phyloP scores from a whole-genome alignment of 2,329 filamentous ascomycete genomes.

The Penicillium nordicum region DNA sequence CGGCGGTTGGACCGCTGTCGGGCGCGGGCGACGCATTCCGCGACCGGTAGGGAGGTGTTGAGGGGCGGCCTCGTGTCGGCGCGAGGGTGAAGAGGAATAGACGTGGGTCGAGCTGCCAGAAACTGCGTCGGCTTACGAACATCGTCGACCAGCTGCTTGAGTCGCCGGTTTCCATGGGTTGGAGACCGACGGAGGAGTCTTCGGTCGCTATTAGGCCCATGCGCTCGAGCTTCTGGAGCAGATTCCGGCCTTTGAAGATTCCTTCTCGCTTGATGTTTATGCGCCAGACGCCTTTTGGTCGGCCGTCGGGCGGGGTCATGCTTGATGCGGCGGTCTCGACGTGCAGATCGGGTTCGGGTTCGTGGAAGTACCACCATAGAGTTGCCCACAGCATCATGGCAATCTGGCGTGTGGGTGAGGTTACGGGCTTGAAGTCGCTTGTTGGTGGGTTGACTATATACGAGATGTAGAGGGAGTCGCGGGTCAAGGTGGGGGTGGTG shows the following conservation, averaged over 20 bases:
- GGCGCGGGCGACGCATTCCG: conserved; percentile 51
- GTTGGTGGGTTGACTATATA: conserved; percentile 81
- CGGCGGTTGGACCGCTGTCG: conserved; percentile 23
- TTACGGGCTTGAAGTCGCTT: conserved; percentile 73
- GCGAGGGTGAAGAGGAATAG: conserved; percentile 84
- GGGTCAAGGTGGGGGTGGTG: conserved; percentile 67
- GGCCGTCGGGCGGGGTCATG: conserved; percentile 64
- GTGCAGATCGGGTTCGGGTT: conserved; percentile 65
- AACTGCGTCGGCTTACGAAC: conserved; percentile 76
- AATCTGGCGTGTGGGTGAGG: conserved; percentile 80
- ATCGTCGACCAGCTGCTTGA: conserved; percentile 70
- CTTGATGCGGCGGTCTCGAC: conserved; percentile 62
- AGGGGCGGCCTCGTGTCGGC: conserved; percentile 50
- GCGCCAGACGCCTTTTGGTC: conserved; percentile 80
- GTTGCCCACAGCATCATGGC: conserved; percentile 97
- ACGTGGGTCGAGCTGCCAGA: conserved; percentile 88
- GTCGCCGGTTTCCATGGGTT: conserved; percentile 56
- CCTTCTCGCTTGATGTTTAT: conserved; percentile 82
- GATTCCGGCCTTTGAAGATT: conserved; percentile 76
- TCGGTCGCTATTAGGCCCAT: conserved; percentile 81
- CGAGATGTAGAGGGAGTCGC: conserved; percentile 85
- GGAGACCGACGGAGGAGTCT: conserved; percentile 70
- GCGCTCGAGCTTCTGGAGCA: conserved; percentile 85
- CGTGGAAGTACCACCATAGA: conserved; percentile 96
- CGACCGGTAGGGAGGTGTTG: conserved; percentile 51